These are phyloP conservation scores for Penicillium corylophilum DNA, from an alignment of 2,329 filamentous ascomycete genomes.

Conservation along the genomic window DNA sequence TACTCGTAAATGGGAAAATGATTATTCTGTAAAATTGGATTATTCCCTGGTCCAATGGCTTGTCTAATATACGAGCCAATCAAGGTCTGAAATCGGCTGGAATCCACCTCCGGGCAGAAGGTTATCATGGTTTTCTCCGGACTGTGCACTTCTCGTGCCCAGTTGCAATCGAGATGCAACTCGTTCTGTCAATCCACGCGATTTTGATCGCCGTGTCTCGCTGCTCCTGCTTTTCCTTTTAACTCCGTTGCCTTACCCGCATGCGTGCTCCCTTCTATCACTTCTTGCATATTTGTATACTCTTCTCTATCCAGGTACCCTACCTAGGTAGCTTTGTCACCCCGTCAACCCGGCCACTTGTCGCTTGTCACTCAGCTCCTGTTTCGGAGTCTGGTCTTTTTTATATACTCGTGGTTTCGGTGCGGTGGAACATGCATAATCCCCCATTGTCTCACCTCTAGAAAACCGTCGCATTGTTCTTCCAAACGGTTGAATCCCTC, in stretches of 20 bases:
- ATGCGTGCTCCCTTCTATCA: conserved; percentile 18
- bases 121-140: conserved; percentile 28
- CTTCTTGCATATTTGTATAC: conserved; percentile 26
- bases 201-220: conserved; percentile 19
- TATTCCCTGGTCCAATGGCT: conserved; percentile 14
- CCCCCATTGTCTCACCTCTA: conserved; percentile 47
- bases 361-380: neutral
- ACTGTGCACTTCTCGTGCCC: conserved; percentile 23
- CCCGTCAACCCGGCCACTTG: neutral
- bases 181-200: conserved; percentile 24
- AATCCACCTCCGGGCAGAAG: conserved; percentile 19
- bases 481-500: conserved; percentile 2
- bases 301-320: conserved; percentile 40
- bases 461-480: conserved; percentile 27
- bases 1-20: conserved; percentile 1
- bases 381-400: neutral
- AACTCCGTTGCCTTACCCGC: conserved; percentile 32
- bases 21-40: conserved; percentile 15
- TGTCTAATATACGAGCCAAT: conserved; percentile 21
- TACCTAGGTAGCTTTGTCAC: conserved; percentile 29
- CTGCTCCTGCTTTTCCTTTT: conserved; percentile 24
- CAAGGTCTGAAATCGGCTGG: conserved; percentile 9
- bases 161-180: conserved; percentile 27
- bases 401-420: conserved; percentile 1
- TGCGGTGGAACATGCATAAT: conserved; percentile 49